These are phyloP conservation scores for Myxozyma geophila DNA, from an alignment of 805 yeast genomes.

Conservation along the genomic window DNA sequence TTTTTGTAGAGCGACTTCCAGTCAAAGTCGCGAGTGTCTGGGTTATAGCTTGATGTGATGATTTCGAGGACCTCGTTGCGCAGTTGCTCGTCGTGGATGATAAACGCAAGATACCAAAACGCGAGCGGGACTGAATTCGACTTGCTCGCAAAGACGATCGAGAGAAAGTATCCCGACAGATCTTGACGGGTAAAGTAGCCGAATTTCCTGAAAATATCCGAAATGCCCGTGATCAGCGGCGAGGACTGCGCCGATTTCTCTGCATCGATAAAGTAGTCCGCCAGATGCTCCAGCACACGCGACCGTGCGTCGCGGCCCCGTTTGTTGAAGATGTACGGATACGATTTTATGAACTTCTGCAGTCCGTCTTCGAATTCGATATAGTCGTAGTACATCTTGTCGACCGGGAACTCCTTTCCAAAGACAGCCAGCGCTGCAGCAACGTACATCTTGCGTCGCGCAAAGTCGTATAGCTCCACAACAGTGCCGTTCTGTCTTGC, in stretches of 20 bases:
- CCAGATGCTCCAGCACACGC: slow-evolving; percentile 11
- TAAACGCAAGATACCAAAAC: slow-evolving; percentile 27
- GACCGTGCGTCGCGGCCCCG: slow-evolving; percentile 19
- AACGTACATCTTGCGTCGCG: slow-evolving; percentile 1
- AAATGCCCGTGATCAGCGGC: not conserved
- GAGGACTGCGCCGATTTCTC: not conserved
- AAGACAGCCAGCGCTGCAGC: slow-evolving; percentile 29
- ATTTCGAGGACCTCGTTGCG: slow-evolving; percentile 2
- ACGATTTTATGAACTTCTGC: slow-evolving; percentile 12
- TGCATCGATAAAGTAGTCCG: slow-evolving; percentile 15
- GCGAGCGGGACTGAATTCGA: slow-evolving; percentile 32
- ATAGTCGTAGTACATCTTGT: slow-evolving; percentile 20
- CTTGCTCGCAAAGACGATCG: slow-evolving; percentile 32
- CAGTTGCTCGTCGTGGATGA: slow-evolving; percentile 12
- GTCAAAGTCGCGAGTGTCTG: slow-evolving; percentile 16
- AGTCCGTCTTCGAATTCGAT: slow-evolving; percentile 21
- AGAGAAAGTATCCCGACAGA: slow-evolving; percentile 28
- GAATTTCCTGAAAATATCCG: not conserved
- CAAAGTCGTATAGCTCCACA: slow-evolving; percentile 14
- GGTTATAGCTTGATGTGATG: slow-evolving; percentile 9
- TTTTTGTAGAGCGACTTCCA: slow-evolving; percentile 23
- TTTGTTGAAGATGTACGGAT: slow-evolving; percentile 18
- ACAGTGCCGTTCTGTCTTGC: slow-evolving; percentile 1
- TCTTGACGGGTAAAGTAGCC: slow-evolving; percentile 8
- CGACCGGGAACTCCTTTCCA: slow-evolving; percentile 30